Conservation (phyloP, 2,329 filamentous ascomycete genomes). For the Scedosporium boydii region DNA sequence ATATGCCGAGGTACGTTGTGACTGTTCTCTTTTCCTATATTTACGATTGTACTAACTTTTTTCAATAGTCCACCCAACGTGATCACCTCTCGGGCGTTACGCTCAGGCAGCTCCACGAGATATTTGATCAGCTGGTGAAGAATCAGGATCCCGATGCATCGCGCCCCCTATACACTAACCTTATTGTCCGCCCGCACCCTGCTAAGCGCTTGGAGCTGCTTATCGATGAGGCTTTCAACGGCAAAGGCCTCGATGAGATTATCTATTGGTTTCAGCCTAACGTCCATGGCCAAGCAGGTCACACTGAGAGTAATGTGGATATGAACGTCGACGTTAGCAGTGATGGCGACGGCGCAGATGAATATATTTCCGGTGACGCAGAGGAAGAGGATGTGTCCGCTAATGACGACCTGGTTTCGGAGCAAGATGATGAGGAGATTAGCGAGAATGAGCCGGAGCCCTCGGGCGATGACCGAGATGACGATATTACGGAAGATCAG, state of each 20-base stretch:
- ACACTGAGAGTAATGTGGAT: constrained; percentile 13
- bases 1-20: constrained; percentile 36
- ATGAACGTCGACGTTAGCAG: constrained; percentile 16
- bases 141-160: constrained; percentile 31
- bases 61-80: constrained; percentile 22
- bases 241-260: constrained; percentile 30
- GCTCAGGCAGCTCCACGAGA: constrained; percentile 29
- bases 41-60: constrained; percentile 15
- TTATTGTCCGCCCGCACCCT: constrained; percentile 29
- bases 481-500: constrained; percentile 6
- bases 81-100: constrained; percentile 26
- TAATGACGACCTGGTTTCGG: constrained; percentile 10
- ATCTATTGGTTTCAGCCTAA: constrained; percentile 25
- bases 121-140: constrained; percentile 32
- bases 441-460: constrained; percentile 7
- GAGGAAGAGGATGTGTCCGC: constrained; percentile 14
- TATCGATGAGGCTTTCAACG: constrained; percentile 30
- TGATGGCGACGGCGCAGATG: constrained; percentile 13
- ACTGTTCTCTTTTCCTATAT: not conserved
- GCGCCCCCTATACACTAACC: constrained; percentile 30
- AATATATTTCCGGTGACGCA: constrained; percentile 10
- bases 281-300: constrained; percentile 9
- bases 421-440: constrained; percentile 8
- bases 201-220: constrained; percentile 28
- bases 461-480: not conserved